Conservation (phyloP, 176 grass and related monocot species). For the Musa schizocarpa region DNA sequence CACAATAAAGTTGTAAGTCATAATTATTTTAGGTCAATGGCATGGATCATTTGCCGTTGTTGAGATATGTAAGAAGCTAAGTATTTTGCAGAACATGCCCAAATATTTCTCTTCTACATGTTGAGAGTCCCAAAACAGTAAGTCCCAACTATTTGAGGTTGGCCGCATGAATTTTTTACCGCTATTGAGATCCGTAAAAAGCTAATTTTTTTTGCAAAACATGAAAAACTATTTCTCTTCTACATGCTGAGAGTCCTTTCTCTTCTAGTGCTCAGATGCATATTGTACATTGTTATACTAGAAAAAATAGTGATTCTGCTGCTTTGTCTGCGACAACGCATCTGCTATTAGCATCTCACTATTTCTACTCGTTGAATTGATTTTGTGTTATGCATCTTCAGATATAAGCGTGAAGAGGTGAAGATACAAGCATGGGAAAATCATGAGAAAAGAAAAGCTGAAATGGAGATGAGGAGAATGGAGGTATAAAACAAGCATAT, state of each 20-base stretch:
- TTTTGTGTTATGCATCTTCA: slow-evolving; percentile 16
- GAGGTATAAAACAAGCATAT: slow-evolving; percentile 30
- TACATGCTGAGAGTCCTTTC: not conserved
- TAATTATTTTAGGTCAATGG: no score
- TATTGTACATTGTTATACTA: not conserved
- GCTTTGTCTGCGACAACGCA: not conserved
- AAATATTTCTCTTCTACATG: not conserved
- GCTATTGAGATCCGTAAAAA: no score
- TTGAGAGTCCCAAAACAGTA: not conserved
- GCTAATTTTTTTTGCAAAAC: no score
- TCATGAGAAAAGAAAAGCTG: slow-evolving; percentile 78
- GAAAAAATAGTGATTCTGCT: not conserved
- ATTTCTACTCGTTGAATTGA: not conserved
- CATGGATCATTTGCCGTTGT: no score
- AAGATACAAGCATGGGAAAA: slow-evolving; percentile 97
- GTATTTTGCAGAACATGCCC: not conserved
- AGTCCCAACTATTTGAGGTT: no score
- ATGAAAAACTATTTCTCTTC: not conserved
- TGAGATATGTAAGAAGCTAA: not conserved
- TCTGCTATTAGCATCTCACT: not conserved
- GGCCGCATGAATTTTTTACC: no score
- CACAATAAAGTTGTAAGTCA: not conserved
- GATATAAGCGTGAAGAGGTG: slow-evolving; percentile 82
- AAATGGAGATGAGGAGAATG: slow-evolving; percentile 74
- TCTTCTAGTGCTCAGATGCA: not conserved